Base-by-base conservation (phyloP, 768 basidiomycete genomes). In the Naganishia antarctica region DNA sequence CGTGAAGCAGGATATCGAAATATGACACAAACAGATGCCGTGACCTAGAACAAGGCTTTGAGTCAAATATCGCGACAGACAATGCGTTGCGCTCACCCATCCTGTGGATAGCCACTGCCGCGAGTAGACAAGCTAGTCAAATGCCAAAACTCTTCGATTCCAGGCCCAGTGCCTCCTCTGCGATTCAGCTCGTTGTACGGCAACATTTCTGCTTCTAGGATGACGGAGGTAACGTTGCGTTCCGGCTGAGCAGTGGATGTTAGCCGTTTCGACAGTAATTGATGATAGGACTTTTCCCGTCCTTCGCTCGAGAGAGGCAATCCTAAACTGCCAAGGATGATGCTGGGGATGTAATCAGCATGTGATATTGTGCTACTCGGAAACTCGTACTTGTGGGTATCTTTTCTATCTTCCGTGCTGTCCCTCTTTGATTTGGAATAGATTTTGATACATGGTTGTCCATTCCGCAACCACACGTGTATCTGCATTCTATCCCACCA, bases 161-260 rank as follows among this genome's bases (percentile, higher is more conserved):
- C 76, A 6, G 74, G 71, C 4, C 70, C 72, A 32, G 73, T 50
- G 28, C 66, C 68, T 15, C 74, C 74, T 58, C 70, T 70, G 12
- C 76, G 46, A 21, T 76, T 73, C 1, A 74, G 76, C 28, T 86
- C 87, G 40, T 87, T 83, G 74, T 83, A 94, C 0, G 89, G 87
- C 5, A 94, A 87, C 86, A 94, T 90, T 76, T 97, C 92, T 1
- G 91, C 91, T 72, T 97, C 92, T 0, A 87, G 69, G 7, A 84
- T 79, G 29, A 82, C 68, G 15, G 75, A 78, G 2, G 61, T 50
- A 28, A 69, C 23, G 37, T 53, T 26, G 4, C 29, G 43, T 16
- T 48, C 58, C 11, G 34, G 40, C 13, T 9, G 16, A 4, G 8
- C 11, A 13, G 45, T 28, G 15, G 21, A 12, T n/a, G 45, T n/a